Base-by-base conservation (phyloP, 2,329 filamentous ascomycete genomes). In the Talaromyces sp. region DNA sequence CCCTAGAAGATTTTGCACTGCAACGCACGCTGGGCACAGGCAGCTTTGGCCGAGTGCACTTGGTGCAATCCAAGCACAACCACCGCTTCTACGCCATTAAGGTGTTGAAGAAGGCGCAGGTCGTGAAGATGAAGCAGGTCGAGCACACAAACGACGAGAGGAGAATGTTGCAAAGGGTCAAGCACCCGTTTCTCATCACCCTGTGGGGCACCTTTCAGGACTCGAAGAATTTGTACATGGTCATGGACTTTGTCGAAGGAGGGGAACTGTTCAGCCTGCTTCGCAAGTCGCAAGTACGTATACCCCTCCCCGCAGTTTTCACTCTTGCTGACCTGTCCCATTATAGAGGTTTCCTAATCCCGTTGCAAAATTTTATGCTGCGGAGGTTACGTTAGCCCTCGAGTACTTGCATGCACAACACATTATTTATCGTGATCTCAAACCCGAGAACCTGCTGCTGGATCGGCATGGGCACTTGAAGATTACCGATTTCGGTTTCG, bases 111-210 rank as follows among this genome's bases (percentile, higher is more conserved):
- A 99, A 99, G 84, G 88, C 88, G 55, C 95, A 99, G 79, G 93
- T 99, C 58, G 92, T 99, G 76, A 96, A 96, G 82, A 98, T 99
- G 95, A 99, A 99, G 85, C 95, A 99, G 78, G 92, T 99, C 63
- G 95, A 99, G 78, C 95, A 99, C 79, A 99, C 95, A 67, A 99
- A 99, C 72, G 95, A 99, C 77, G 95, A 99, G 81, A 85, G 95
- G 67, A 87, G 86, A 69, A 99, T 99, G 95, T 80, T 99, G 70
- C 90, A 91, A 74, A 90, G 96, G 75, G 95, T 98, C 75, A 96
- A 97, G 77, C 93, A 99, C 77, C 93, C 95, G 13, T 99, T 99
- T 79, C 82, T 99, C 65, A 95, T 99, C 73, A 99, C 95, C 1
- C 82, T 99, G 46, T 99, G 95, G 95, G 95, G 95, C 61, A 99